These are phyloP conservation scores for Populus tomentosa DNA, from an alignment of 441 rosid genomes.

Conservation along the genomic window DNA sequence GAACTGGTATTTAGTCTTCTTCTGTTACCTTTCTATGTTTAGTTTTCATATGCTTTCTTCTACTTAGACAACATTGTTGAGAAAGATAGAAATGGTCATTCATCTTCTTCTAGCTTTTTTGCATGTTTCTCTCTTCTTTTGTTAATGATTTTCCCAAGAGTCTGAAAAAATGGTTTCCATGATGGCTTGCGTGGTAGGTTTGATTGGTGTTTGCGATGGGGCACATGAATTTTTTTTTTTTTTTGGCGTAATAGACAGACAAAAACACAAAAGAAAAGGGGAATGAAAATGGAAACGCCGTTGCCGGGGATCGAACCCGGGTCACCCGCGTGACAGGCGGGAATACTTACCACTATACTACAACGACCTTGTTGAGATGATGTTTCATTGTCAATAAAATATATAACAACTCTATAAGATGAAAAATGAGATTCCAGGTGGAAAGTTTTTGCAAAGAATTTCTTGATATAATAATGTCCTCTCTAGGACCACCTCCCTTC, in stretches of 20 bases:
- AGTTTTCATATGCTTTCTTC: background rate
- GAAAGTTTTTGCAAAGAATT: background rate
- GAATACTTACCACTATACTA: conserved; percentile 63
- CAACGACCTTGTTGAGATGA: background rate
- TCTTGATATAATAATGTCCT: background rate
- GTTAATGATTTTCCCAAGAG: background rate
- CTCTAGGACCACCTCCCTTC: background rate
- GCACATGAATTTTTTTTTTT: background rate
- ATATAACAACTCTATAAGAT: too few relatives aligned
- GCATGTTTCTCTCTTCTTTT: background rate
- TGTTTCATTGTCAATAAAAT: rapidly evolving
- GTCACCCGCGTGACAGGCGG: conserved; percentile 90
- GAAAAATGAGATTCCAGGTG: too few relatives aligned
- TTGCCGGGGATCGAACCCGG: conserved; percentile 92
- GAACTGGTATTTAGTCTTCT: background rate
- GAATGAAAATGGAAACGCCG: conserved; percentile 35
- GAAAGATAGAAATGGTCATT: background rate
- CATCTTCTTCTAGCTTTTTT: background rate
- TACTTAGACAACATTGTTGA: background rate
- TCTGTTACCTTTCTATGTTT: background rate
- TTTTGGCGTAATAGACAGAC: too few relatives aligned
- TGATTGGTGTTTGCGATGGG: background rate
- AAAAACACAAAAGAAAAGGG: background rate
- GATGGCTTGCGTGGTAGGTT: background rate
- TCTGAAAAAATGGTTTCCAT: background rate